Conservation (phyloP, 441 rosid genomes). For the Populus hybrid region DNA sequence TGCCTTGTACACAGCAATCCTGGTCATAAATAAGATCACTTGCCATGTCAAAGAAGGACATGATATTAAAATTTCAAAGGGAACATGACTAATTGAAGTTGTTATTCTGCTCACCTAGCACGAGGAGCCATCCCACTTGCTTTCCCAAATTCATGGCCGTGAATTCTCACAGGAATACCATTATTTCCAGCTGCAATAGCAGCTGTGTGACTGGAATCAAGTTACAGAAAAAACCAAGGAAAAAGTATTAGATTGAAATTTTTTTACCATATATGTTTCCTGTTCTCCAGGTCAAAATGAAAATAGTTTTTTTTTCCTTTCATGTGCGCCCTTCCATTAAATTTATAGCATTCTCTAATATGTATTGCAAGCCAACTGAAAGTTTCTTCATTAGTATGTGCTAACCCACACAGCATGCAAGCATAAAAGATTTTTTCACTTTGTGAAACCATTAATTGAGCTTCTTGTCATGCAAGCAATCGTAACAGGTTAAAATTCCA, state of each 20-base stretch:
- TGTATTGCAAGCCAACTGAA: background rate
- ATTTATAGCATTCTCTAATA: background rate
- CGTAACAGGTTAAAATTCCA: background rate
- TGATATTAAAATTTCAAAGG: constrained; percentile 5
- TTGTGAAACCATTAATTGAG: constrained; percentile 4
- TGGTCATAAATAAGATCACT: constrained; percentile 29
- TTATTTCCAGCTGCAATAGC: constrained; percentile 99
- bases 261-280: background rate
- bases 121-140: constrained; percentile 99
- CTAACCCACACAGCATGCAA: background rate
- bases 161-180: constrained; percentile 90
- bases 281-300: background rate
- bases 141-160: constrained; percentile 95
- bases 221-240: constrained; percentile 18
- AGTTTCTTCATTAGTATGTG: background rate
- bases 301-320: background rate
- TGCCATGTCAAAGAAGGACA: constrained; percentile 11
- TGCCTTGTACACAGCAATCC: constrained; percentile 98
- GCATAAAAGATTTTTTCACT: background rate
- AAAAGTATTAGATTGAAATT: constrained; percentile 5
- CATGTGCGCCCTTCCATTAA: background rate
- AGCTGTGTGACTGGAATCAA: constrained; percentile 78
- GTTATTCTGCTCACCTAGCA: constrained; percentile 63
- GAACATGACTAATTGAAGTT: constrained; percentile 5
- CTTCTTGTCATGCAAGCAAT: background rate